Evolutionary conservation across 2,329 filamentous ascomycete genomes (phyloP), one percentile per base, ranked within the genome.

Genomic region (Calonectria henricotiae): DNA sequence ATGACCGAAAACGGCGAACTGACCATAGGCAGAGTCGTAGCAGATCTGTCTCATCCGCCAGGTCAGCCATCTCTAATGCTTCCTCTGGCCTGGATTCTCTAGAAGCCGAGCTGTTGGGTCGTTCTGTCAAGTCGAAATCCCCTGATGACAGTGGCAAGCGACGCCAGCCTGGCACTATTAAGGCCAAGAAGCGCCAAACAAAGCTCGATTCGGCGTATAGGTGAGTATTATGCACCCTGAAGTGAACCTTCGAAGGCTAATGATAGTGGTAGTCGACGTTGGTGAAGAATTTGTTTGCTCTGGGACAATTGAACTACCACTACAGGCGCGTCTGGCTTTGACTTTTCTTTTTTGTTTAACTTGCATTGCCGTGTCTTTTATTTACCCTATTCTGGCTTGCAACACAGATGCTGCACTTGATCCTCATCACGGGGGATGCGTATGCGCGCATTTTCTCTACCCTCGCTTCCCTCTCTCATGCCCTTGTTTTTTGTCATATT

Each of bases 181-280:
- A 77, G 51, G 75, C 75, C 11, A 80, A 79, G 60, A 81, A 80
- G 44, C 81, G 82, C 30, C 79, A 79, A 51, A 75, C 73, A 4
- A 82, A 80, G 47, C 77, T 82, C 27, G 80, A 84, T 73, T 82
- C 82, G 17, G 82, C 82, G 6, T 84, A 83, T 49, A 81, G 82
- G 82, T 83, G 75, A 74, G 76, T 63, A 32, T 47, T 13, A 3
- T 23, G 20, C 6, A 20, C 30, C 7, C 9, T 2, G 20, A 23
- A 32, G 25, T 8, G 41, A 32, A 30, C 2, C 15, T 32, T 7
- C 23, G 12, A 20, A 46, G 69, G 58, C 74, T 78, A 69, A 78
- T 39, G 17, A 17, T 49, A 5, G 20, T 51, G 12, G 63, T 11
- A 83, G 82, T 63, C 82, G 82, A n/a, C 82, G 82, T 49, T 83